Base-by-base conservation (phyloP, 805 yeast genomes). In the Metschnikowia colocasiae region DNA sequence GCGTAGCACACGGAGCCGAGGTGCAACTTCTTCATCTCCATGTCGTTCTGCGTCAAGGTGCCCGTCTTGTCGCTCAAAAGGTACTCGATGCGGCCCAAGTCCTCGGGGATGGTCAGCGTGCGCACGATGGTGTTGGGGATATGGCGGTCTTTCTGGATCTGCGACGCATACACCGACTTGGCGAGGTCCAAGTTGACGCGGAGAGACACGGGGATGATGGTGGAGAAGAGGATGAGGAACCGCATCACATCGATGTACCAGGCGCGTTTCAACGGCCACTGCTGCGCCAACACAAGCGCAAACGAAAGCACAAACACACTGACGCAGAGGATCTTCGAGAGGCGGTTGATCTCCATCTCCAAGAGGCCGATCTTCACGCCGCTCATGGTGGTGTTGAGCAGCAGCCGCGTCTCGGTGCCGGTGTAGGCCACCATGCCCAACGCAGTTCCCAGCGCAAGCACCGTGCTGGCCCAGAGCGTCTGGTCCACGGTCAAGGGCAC, bases 391-490 rank as follows among this genome's bases (percentile, higher is more conserved):
- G 98, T 92, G 66, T 95, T 95, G 85, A 91, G 79, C 20, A 95
- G 87, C 69, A 91, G 98, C 53, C 99, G 81, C 0, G 99, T 95
- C 59, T 94, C 97, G 30, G 69, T 66, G 18, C 99, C 99, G 0
- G 98, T 92, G 64, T 90, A 94, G 2, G 90, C 74, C 13, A 94
- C 81, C 57, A 92, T 82, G 1, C 96, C 99, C 40, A 91, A 73
- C 6, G 95, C 94, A 3, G 88, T 79, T 12, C 97, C 98, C 0
- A 96, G 87, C 0, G 99, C 98, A 13, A 95, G 73, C 1, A 95
- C 97, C 0, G 99, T 94, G 63, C 94, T 94, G 12, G 98, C 97
- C 99, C 99, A 94, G 62, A 95, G 66, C 0, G 99, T 89, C 60
- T 92, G 91, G 64, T 94, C 99, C 8, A 94, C 82, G 3, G 85